Conservation (phyloP, 1,284 basidiomycete genomes). For the Trichosporon sp. region DNA sequence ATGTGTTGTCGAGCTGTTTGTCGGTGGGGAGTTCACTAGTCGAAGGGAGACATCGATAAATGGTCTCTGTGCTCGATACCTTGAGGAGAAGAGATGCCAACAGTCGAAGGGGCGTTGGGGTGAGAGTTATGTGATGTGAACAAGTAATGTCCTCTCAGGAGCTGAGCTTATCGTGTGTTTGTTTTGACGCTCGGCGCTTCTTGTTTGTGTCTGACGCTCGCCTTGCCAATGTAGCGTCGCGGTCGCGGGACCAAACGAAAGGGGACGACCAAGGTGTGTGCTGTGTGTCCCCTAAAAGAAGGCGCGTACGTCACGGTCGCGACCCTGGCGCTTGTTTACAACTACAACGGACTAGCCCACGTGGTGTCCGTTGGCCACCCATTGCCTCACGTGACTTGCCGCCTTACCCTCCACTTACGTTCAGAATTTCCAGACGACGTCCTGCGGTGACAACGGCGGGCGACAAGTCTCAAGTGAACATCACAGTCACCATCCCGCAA, state of each 20-base stretch:
- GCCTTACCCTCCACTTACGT: neutral
- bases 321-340: neutral
- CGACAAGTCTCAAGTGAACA: neutral
- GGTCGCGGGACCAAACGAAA: neutral
- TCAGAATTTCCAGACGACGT: neutral
- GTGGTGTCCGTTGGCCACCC: conserved; percentile 3
- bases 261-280: neutral
- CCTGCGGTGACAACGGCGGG: neutral
- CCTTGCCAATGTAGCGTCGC: neutral
- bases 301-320: neutral
- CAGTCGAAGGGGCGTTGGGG: neutral
- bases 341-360: neutral
- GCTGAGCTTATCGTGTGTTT: conserved; percentile 1
- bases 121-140: too few relatives aligned
- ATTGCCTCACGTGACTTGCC: neutral
- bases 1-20: neutral
- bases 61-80: neutral
- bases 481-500: conserved; percentile 5
- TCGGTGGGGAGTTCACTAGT: neutral
- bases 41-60: neutral
- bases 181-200: neutral
- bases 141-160: neutral
- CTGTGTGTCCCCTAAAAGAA: conserved; percentile 2
- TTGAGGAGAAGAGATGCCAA: neutral
- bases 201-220: neutral